Percentiles rank a stretch among this genome's conserved stretches.
Conservation (phyloP, 179 eudicot genomes). For the Beta lomatogona region DNA sequence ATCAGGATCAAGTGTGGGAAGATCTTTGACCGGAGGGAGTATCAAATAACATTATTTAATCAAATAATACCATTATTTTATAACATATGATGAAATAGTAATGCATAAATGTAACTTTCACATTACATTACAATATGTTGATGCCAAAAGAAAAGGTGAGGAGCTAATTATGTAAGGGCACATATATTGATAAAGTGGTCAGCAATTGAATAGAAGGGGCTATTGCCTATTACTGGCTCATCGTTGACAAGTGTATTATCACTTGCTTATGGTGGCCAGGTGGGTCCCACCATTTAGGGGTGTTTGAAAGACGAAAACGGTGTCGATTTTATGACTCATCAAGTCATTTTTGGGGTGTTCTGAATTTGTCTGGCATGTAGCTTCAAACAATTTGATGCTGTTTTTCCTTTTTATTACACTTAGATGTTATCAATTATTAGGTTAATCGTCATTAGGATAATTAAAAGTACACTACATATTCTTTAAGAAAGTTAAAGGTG, state of each 20-base stretch:
- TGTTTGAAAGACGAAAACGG: background rate
- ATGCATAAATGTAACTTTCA: constrained; percentile 14
- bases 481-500: no score
- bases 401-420: background rate
- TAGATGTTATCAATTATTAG: no score
- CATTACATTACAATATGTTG: background rate
- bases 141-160: background rate
- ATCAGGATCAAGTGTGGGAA: no score
- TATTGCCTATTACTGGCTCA: constrained; percentile 11
- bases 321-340: constrained; percentile 15
- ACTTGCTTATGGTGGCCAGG: background rate
- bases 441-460: no score
- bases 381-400: background rate
- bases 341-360: constrained; percentile 6
- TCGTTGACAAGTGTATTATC: constrained; percentile 24
- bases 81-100: background rate
- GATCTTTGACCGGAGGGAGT: no score
- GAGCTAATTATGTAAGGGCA: background rate
- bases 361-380: background rate
- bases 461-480: no score
- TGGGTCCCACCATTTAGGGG: constrained; percentile 9
- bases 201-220: background rate
- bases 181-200: background rate
- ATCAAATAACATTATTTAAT: background rate
- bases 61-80: constrained; percentile 10